Evolutionary conservation across 208 protist species (phyloP), one percentile per base, ranked within the genome.

Genomic region (Entamoeba moshkovskii): DNA sequence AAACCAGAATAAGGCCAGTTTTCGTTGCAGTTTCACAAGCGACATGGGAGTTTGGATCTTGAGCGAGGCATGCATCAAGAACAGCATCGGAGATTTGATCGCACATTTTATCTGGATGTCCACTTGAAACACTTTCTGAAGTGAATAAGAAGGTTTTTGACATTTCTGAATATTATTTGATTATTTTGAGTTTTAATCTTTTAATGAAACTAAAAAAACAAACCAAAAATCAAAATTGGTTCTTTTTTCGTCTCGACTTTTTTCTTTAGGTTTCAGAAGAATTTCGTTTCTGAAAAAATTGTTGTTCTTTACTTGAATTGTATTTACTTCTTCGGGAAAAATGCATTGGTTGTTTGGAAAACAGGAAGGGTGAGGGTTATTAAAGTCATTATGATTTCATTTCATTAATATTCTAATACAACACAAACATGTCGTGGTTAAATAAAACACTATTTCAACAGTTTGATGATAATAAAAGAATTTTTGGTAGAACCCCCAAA

Each of bases 31-130:
- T 99, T 96, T 99, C 98, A 97, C 98, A 99, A 49, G 99, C 98
- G 93, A 99, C 98, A 96, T 99, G 98, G 46, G 98, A 98, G 66
- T 98, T 95, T 73, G 98, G 98, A 96, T 99, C 99, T 73, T 96
- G 94, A 42, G 95, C 95, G 66, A 99, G 97, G 97, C 98, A 99
- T 48, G 98, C 99, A 96, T 99, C 99, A 52, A 99, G 96, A 66
- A 99, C 96, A 66, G 98, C 97, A 96, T 99, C 99, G 25, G 98
- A 99, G 29, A 99, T 97, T 48, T 99, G 98, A 96, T 99, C 99
- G 96, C 98, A 99, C n/a, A 99, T 96, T 96, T 99, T 99, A 96
- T 99, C 99, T 94, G 99, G 99, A 96, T 99, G 99, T 42, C 99
- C 98, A 96, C 99, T 98, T 95, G 97, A 98, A 46, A 99, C 99